Base-by-base conservation (phyloP, 306 rosid species). In the Quercus bicolor region DNA sequence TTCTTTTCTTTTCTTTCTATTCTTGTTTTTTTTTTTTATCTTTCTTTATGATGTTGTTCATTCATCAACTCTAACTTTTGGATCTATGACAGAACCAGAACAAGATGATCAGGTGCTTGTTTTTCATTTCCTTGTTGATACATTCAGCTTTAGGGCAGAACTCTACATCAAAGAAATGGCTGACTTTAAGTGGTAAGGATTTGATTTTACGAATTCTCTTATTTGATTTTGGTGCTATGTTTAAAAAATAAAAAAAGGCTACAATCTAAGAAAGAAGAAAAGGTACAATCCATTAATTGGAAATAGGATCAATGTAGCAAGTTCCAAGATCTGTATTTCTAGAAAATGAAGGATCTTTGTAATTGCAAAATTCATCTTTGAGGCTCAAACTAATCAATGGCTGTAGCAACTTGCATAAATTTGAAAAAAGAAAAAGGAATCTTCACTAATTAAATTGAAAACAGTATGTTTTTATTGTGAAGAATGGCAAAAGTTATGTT, bases 141-240 rank as follows among this genome's bases (percentile, higher is more conserved):
- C 89, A 84, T 70, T 74, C 84, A 33, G 73, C 92, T 1, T 48
- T 77, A 34, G 93, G 96, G 15, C 84, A 87, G 64, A 78, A 68
- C 11, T 66, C 60, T 65, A 74, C 33, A 34, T 6, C 69, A 0
- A 64, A 77, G 70, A 87, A 85, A 85, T 95, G 98, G 98, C 71
- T 84, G 64, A 94, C 98, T 66, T 90, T 94, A 78, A 92, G 29
- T 12, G 98, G 98, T 89, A 84, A 53, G 24, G 54, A 66, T 18
- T 28, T 21, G 5, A 45, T 16, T 45, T 77, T 60, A 51, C 29
- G 73, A 12, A 40, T 23, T 18, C 43, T 2, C 5, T 43, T 56
- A n/a, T 9, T 20, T 40, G 5, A 18, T 75, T 37, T 70, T 51
- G 74, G 15, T 26, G 28, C 28, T 6, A n/a, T 48, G 4, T 76